Evolutionary conservation across 108 stramenopile species (phyloP), one percentile per base, ranked within the genome.

Genomic region (Skeletonema grethae): DNA sequence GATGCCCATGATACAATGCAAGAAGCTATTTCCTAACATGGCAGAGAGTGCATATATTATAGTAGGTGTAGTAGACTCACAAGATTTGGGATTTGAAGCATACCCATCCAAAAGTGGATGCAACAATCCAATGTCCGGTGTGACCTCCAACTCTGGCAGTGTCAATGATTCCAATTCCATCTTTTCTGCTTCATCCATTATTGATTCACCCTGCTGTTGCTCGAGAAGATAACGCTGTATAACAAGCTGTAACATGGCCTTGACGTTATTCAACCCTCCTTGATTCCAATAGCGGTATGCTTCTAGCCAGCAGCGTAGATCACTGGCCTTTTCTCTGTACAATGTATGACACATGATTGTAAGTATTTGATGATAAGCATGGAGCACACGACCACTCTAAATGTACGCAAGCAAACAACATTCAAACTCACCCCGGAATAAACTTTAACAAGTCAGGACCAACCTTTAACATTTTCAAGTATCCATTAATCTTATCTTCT

Each of bases 281-380:
- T 88, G 86, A 84, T 91, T 91, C 95, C 95, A 95, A 76, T 89
- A 95, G 32, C 88, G 73, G 67, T 95, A 95, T 18, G 89, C 83
- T 77, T 92, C 87, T 7, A 95, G 82, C 95, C 95, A 95, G 24
- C 82, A 83, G 22, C 90, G 76, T 25, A 95, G 62, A 77, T 95
- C 95, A 22, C 72, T 50, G 8, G 90, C 92, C 78, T 91, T 95
- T 53, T 91, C 88, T 10, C 92, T 48, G 46, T 48, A 11, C 0
- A 0, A 6, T 6, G 4, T 48, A 16, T 48, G 46, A 16, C 8
- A 46, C n/a, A 45, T 45, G 43, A 8, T 13, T 13, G 8, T 34
- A 34, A 7, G 34, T n/a, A n/a, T n/a, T n/a, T n/a, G n/a, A n/a
- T n/a, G n/a, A n/a, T n/a, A n/a, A n/a, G n/a, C n/a, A n/a, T n/a